Percentiles rank a stretch among this genome's conserved stretches.
phyloP scores from a whole-genome alignment of 2,329 filamentous ascomycete species.

The Celoporthe dispersa region DNA sequence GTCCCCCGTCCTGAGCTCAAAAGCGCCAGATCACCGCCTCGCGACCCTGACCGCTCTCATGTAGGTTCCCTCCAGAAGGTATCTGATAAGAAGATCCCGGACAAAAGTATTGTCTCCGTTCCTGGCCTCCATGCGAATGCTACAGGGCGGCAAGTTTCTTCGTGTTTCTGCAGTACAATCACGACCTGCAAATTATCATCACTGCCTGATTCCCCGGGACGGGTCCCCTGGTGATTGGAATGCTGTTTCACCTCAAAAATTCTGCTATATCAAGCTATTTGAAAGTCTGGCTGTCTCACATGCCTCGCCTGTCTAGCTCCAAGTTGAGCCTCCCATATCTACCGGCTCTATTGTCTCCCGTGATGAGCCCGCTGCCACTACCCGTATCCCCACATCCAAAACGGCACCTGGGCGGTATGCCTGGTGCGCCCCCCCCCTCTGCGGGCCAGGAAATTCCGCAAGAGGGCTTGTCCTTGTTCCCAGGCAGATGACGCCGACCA shows the following conservation, averaged over 20 bases:
- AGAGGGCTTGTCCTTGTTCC: conserved; percentile 7
- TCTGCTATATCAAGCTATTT: too few species aligned
- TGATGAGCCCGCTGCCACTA: conserved; percentile 6
- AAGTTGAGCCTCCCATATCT: neutral
- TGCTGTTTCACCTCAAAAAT: neutral
- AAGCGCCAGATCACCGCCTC: neutral
- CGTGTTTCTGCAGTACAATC: too few species aligned
- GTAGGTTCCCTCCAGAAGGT: neutral
- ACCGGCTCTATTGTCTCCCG: neutral
- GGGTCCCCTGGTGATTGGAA: neutral
- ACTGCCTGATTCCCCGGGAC: too few species aligned
- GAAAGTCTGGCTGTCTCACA: neutral
- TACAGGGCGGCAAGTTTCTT: too few species aligned
- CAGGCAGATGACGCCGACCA: neutral
- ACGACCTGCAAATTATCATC: too few species aligned
- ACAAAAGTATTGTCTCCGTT: too few species aligned
- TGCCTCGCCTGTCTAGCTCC: neutral
- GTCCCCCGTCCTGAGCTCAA: neutral
- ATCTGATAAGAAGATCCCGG: neutral
- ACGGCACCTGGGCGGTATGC: conserved; percentile 17
- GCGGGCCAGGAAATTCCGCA: conserved; percentile 11
- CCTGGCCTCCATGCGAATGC: too few species aligned
- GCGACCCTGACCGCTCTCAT: neutral
- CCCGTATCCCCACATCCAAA: conserved; percentile 3
- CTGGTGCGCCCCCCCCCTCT: too few species aligned